A percentile compares a stretch with the other conserved stretches of the same genome.
phyloP scores from a whole-genome alignment of 2,329 filamentous ascomycete species.

The Clonostachys rhizophaga region DNA sequence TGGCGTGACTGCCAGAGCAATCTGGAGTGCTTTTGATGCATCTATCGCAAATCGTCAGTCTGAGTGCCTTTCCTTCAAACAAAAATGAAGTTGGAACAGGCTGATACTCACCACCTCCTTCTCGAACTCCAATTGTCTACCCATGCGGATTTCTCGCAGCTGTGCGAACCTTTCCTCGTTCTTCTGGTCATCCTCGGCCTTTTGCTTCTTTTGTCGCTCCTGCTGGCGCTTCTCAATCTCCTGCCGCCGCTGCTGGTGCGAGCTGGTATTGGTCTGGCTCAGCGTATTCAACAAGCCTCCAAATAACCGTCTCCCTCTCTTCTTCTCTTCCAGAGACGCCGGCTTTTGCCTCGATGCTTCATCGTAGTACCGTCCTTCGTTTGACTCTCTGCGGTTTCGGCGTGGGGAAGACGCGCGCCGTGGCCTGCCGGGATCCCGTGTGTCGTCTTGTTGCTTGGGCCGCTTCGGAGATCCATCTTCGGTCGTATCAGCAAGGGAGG shows the following conservation, averaged over 20 bases:
- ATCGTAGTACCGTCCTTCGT: not conserved
- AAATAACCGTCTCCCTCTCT: conserved; percentile 80
- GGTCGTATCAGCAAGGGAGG: conserved; percentile 9
- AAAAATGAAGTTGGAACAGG: not conserved
- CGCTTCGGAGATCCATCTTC: conserved; percentile 15
- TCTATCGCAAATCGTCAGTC: conserved; percentile 42
- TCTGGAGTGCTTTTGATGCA: conserved; percentile 70
- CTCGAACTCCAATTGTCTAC: conserved; percentile 72
- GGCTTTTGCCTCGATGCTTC: conserved; percentile 5
- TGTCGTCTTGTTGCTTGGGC: conserved; percentile 12
- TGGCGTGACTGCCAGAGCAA: conserved; percentile 68
- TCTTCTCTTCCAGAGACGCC: conserved; percentile 62
- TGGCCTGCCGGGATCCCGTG: not conserved
- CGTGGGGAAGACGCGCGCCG: not conserved
- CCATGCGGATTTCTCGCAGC: conserved; percentile 54
- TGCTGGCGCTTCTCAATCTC: conserved; percentile 82
- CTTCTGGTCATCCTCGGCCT: conserved; percentile 64
- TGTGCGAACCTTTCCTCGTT: conserved; percentile 62
- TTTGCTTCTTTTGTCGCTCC: conserved; percentile 69
- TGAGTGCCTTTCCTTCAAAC: conserved; percentile 5
- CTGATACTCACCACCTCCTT: conserved; percentile 62
- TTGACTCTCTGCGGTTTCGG: not conserved
- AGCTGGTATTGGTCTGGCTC: conserved; percentile 63
- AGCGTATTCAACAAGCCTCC: conserved; percentile 76
- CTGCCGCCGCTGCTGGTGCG: conserved; percentile 63